phyloP scores from a whole-genome alignment of 2,329 filamentous ascomycete genomes.

The Stagonosporopsis vannaccii region DNA sequence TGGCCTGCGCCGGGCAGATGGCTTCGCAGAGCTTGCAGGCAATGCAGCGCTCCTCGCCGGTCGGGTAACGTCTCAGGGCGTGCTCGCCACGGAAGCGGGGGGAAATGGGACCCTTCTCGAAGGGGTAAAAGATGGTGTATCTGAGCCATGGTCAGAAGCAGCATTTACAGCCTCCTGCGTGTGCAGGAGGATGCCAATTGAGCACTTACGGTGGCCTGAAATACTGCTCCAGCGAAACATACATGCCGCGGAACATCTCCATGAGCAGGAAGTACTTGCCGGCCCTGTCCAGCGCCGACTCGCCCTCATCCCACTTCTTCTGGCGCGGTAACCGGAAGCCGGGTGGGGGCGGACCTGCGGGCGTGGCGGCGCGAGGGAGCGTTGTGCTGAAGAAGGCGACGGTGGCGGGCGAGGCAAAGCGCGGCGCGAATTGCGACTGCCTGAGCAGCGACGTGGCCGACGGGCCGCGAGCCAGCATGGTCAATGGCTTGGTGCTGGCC shows the following conservation, averaged over 20 bases:
- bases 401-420: constrained; percentile 54
- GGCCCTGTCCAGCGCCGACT: constrained; percentile 80
- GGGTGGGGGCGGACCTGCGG: constrained; percentile 77
- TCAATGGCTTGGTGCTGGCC: constrained; percentile 58
- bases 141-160: constrained; percentile 58
- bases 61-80: constrained; percentile 93
- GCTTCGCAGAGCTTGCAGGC: constrained; percentile 99
- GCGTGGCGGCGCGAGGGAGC: constrained; percentile 68
- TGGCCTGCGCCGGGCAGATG: constrained; percentile 96
- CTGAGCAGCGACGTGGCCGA: constrained; percentile 50
- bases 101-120: constrained; percentile 98
- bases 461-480: constrained; percentile 56
- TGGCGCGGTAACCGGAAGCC: constrained; percentile 80
- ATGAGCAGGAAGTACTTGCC: constrained; percentile 95
- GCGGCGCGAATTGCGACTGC: constrained; percentile 42
- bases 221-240: constrained; percentile 95
- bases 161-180: not conserved
- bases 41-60: constrained; percentile 98
- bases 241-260: constrained; percentile 98
- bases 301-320: constrained; percentile 81
- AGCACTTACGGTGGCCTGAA: constrained; percentile 92
- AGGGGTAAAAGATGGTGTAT: constrained; percentile 98
- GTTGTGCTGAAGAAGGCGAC: constrained; percentile 69
- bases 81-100: constrained; percentile 98
- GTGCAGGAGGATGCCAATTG: constrained; percentile 23